These are phyloP conservation scores for Monascus ruber DNA, from an alignment of 2,329 filamentous ascomycete species.

Conservation along the genomic window DNA sequence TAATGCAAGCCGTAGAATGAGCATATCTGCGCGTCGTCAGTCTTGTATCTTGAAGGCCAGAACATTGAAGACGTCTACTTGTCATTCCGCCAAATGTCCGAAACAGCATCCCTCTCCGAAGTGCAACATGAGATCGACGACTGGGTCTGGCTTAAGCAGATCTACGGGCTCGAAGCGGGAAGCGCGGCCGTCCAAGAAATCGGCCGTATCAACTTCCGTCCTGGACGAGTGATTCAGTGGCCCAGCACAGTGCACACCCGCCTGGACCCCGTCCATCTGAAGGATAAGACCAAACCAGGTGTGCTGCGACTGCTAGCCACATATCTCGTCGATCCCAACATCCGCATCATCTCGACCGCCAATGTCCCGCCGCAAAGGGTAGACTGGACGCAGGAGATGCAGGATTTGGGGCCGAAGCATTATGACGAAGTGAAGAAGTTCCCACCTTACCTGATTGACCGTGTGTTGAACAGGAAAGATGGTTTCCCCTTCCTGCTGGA, in stretches of 20 bases:
- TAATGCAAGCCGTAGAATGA: slow-evolving; percentile 40
- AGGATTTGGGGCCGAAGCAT: slow-evolving; percentile 8
- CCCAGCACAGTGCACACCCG: slow-evolving; percentile 39
- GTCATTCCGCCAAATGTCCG: slow-evolving; percentile 37
- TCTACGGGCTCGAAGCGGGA: slow-evolving; percentile 17
- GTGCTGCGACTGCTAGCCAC: slow-evolving; percentile 45
- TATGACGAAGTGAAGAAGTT: slow-evolving; percentile 7
- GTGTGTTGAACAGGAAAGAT: slow-evolving; percentile 6
- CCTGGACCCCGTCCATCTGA: slow-evolving; percentile 39
- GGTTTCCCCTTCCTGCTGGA: slow-evolving; percentile 23
- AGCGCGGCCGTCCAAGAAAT: slow-evolving; percentile 13
- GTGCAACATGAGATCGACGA: slow-evolving; percentile 19
- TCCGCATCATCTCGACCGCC: slow-evolving; percentile 42
- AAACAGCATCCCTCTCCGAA: slow-evolving; percentile 17
- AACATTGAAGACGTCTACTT: slow-evolving; percentile 48
- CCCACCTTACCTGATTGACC: slow-evolving; percentile 10
- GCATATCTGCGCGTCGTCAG: slow-evolving; percentile 50
- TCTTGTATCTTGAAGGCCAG: slow-evolving; percentile 51
- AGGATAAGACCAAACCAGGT: slow-evolving; percentile 41
- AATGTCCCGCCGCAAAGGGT: slow-evolving; percentile 43
- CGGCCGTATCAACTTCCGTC: slow-evolving; percentile 9
- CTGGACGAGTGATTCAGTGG: slow-evolving; percentile 14
- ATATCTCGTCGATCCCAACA: slow-evolving; percentile 48
- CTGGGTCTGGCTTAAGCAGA: slow-evolving; percentile 18
- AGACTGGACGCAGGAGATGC: slow-evolving; percentile 32